phyloP scores from a whole-genome alignment of 805 yeast genomes.

The Ogataea trehaloabstinens region DNA sequence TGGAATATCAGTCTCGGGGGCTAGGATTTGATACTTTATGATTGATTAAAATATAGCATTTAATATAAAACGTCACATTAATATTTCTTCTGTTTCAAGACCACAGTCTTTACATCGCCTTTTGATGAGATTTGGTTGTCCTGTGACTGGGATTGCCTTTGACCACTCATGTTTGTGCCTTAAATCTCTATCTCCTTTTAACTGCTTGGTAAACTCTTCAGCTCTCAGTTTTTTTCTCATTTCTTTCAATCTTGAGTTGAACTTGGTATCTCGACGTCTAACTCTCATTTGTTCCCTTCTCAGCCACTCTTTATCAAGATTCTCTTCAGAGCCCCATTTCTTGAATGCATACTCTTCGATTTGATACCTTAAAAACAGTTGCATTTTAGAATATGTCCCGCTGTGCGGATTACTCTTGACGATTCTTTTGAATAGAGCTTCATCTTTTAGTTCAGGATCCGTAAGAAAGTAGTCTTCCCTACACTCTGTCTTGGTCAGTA shows the following conservation, averaged over 20 bases:
- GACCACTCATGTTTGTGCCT: constrained; percentile 79
- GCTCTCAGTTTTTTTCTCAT: constrained; percentile 93
- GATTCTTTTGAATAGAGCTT: constrained; percentile 62
- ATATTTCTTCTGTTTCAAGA: constrained; percentile 75
- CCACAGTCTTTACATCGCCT: constrained; percentile 81
- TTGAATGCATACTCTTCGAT: constrained; percentile 91
- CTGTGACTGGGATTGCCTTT: constrained; percentile 42
- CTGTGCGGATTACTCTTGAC: constrained; percentile 96
- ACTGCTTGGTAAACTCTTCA: constrained; percentile 74
- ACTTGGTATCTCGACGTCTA: constrained; percentile 73
- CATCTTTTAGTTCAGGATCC: constrained; percentile 86
- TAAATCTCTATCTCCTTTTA: constrained; percentile 54
- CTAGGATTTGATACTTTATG: constrained; percentile 7
- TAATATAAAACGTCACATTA: constrained; percentile 31
- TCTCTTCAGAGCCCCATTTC: constrained; percentile 93
- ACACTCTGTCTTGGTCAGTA: constrained; percentile 94
- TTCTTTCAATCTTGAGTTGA: constrained; percentile 72
- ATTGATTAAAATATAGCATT: too few species aligned
- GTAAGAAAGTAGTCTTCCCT: constrained; percentile 88
- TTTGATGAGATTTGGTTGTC: constrained; percentile 36
- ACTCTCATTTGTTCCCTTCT: constrained; percentile 71
- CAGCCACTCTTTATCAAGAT: constrained; percentile 90
- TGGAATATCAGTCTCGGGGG: constrained; percentile 14
- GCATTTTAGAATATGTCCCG: constrained; percentile 86
- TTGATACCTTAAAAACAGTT: constrained; percentile 82